These are phyloP conservation scores for Suhomyces vadensis DNA, from an alignment of 805 yeast genomes.

Conservation along the genomic window DNA sequence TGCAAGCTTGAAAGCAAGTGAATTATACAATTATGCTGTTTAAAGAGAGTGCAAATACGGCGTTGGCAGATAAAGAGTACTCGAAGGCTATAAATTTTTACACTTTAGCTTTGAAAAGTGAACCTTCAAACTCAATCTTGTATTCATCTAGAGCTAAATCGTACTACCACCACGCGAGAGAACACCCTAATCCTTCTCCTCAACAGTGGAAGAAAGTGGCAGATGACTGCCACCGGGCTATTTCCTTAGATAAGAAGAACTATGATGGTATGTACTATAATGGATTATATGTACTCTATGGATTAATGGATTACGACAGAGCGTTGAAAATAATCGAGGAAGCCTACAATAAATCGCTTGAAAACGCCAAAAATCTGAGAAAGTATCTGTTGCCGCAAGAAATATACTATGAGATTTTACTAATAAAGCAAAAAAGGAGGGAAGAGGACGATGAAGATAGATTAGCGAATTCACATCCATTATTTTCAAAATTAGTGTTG, in stretches of 20 bases:
- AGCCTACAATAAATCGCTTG: conserved; percentile 16
- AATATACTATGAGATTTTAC: conserved; percentile 14
- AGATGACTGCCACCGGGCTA: conserved; percentile 15
- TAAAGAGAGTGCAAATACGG: conserved; percentile 9
- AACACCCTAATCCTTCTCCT: conserved; percentile 1
- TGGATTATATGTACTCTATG: conserved; percentile 13
- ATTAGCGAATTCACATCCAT: conserved; percentile 7
- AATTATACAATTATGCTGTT: neutral
- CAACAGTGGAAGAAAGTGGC: conserved; percentile 16
- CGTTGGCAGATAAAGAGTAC: conserved; percentile 12
- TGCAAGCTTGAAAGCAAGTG: neutral
- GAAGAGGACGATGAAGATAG: conserved; percentile 7
- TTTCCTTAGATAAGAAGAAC: conserved; percentile 16
- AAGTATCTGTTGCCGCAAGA: conserved; percentile 16
- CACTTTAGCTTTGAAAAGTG: conserved; percentile 16
- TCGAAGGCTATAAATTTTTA: conserved; percentile 19
- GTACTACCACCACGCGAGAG: conserved; percentile 7
- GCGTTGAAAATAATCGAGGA: conserved; percentile 14
- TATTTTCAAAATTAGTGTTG: conserved; percentile 10
- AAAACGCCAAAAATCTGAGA: conserved; percentile 12
- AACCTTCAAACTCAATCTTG: conserved; percentile 9
- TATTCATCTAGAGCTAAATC: conserved; percentile 18
- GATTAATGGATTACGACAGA: conserved; percentile 6
- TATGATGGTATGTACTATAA: conserved; percentile 17
- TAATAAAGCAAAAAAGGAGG: conserved; percentile 7